Conservation (phyloP, 495 filamentous ascomycete species). For the Hypoxylon perforatum region DNA sequence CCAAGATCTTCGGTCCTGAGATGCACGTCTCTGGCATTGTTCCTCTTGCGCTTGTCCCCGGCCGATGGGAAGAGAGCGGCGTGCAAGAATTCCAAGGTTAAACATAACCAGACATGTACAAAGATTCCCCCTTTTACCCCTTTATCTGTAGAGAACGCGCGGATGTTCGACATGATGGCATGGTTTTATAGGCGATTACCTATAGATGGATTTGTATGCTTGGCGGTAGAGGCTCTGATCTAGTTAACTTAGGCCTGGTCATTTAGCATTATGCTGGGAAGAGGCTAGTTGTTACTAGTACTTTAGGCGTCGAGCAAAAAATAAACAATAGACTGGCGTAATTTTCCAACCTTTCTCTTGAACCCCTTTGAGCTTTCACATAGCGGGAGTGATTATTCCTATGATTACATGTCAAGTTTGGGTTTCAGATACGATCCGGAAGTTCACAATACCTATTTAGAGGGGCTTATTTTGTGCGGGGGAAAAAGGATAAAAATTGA, state of each 20-base stretch:
- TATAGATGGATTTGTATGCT: slow-evolving; percentile 23
- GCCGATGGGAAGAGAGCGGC: slow-evolving; percentile 62
- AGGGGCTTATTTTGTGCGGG: no score
- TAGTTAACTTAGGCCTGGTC: slow-evolving; percentile 30
- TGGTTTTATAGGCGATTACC: slow-evolving; percentile 24
- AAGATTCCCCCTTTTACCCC: slow-evolving; percentile 31
- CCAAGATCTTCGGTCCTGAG: slow-evolving; percentile 98
- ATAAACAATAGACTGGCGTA: slow-evolving; percentile 35
- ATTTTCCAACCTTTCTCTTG: slow-evolving; percentile 6
- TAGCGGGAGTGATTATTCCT: not conserved
- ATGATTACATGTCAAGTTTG: no score
- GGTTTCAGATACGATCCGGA: no score
- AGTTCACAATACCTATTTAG: no score
- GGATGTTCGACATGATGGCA: slow-evolving; percentile 21
- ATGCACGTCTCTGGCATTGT: slow-evolving; percentile 83
- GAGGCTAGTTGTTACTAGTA: slow-evolving; percentile 32
- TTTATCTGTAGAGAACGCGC: slow-evolving; percentile 28
- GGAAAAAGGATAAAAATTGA: no score
- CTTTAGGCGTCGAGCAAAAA: slow-evolving; percentile 32
- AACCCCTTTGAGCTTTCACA: not conserved
- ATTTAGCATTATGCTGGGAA: slow-evolving; percentile 19
- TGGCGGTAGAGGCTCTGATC: slow-evolving; percentile 32
- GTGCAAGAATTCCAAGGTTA: slow-evolving; percentile 66
- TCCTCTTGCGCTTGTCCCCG: slow-evolving; percentile 69
- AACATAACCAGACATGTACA: slow-evolving; percentile 24